A percentile compares a stretch with the other conserved stretches of the same genome.
Conservation (phyloP, 495 filamentous ascomycete species). For the Aspergillus panamensis region DNA sequence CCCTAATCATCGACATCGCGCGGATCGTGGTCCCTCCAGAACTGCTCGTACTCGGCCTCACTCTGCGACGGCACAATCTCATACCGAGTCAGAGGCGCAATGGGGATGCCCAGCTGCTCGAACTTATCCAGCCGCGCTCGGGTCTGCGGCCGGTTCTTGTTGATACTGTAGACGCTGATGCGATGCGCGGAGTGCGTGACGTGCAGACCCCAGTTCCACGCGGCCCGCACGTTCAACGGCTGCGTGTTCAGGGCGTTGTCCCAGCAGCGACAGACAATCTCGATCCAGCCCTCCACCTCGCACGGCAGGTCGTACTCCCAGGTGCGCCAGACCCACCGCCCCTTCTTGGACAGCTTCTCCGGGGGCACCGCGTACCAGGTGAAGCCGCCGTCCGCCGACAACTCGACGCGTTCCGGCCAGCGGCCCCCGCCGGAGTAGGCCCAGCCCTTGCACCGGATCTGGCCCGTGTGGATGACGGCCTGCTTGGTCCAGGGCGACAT, state of each 20-base stretch:
- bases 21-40: not conserved
- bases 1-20: not conserved
- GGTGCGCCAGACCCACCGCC: slow-evolving; percentile 36
- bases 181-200: slow-evolving; percentile 64
- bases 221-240: slow-evolving; percentile 36
- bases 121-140: slow-evolving; percentile 46
- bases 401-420: slow-evolving; percentile 43
- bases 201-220: slow-evolving; percentile 61
- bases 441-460: slow-evolving; percentile 43
- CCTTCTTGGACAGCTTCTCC: slow-evolving; percentile 36
- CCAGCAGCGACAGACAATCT: slow-evolving; percentile 43
- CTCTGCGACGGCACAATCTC: not conserved
- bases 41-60: not conserved
- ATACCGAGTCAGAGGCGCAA: slow-evolving; percentile 52
- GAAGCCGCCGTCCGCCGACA: slow-evolving; percentile 41
- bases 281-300: slow-evolving; percentile 44
- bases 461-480: slow-evolving; percentile 31
- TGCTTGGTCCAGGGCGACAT: slow-evolving; percentile 35
- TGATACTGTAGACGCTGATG: slow-evolving; percentile 61
- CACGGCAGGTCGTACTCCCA: slow-evolving; percentile 41
- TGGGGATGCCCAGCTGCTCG: slow-evolving; percentile 42
- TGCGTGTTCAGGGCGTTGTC: slow-evolving; percentile 44
- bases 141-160: slow-evolving; percentile 48
- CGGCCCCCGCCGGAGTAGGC: slow-evolving; percentile 46
- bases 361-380: slow-evolving; percentile 37